Evolutionary conservation across 106 monocot species (phyloP).

Genomic region (Dactylorhiza incarnata): DNA sequence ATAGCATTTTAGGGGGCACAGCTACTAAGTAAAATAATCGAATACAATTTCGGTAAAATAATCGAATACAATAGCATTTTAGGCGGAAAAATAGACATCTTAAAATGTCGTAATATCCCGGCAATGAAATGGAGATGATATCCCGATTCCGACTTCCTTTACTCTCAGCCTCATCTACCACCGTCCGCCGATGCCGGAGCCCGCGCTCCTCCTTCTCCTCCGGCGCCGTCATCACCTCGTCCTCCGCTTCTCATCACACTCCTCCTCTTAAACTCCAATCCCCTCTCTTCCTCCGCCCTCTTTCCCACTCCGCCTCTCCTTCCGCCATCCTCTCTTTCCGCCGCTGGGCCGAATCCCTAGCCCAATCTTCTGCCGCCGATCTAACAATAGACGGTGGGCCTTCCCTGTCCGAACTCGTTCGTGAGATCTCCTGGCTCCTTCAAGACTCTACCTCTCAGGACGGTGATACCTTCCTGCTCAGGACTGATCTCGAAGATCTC

Average conservation of each 20-base stretch:
- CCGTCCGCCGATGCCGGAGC: not conserved
- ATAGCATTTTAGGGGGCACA: too few relatives aligned
- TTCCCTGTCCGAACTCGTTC: constrained; percentile 48
- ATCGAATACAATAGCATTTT: too few relatives aligned
- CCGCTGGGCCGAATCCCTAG: constrained; percentile 48
- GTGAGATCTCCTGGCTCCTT: constrained; percentile 74
- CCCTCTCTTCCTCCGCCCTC: constrained; percentile 62
- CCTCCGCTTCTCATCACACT: not conserved
- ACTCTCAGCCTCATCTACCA: not conserved
- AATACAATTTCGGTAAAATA: too few relatives aligned
- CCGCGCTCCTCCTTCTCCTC: constrained; percentile 4
- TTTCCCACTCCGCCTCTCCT: constrained; percentile 21
- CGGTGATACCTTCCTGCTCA: constrained; percentile 16
- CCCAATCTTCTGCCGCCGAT: constrained; percentile 13
- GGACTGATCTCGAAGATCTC: constrained; percentile 43
- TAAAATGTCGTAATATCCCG: too few relatives aligned
- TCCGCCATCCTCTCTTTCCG: constrained; percentile 41
- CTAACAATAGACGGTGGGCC: constrained; percentile 13
- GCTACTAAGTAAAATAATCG: too few relatives aligned
- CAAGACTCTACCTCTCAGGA: constrained; percentile 48
- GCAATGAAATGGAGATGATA: constrained; percentile 5
- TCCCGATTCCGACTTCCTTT: constrained; percentile 3
- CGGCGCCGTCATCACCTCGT: not conserved
- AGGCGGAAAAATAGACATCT: too few relatives aligned
- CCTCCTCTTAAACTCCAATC: constrained; percentile 13